Conservation (phyloP, 2,329 filamentous ascomycete species). For the Fusarium heterosporum region DNA sequence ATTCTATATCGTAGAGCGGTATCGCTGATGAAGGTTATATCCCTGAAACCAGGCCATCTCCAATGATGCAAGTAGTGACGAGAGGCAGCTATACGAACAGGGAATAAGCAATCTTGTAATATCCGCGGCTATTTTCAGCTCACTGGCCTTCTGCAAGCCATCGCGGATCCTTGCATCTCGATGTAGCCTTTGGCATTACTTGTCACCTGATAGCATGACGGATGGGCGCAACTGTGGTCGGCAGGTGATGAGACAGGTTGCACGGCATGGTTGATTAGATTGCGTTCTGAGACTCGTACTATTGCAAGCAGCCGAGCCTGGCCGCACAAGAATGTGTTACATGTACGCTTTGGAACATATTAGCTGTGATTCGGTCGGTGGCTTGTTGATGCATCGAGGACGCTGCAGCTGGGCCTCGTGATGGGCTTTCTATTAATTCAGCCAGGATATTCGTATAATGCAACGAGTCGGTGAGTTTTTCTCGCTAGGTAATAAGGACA, state of each 20-base stretch:
- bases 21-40: not conserved
- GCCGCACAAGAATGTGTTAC: too few species aligned
- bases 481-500: not conserved
- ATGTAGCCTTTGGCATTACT: conserved; percentile 25
- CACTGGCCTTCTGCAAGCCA: conserved; percentile 34
- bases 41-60: not conserved
- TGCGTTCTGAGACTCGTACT: conserved; percentile 24
- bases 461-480: conserved; percentile 29
- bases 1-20: not conserved
- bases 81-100: not conserved
- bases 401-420: conserved; percentile 24
- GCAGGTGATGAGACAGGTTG: conserved; percentile 18
- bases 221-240: conserved; percentile 6
- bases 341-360: not conserved
- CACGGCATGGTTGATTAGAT: conserved; percentile 11
- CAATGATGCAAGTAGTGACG: not conserved
- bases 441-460: not conserved
- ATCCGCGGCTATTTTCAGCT: conserved; percentile 28
- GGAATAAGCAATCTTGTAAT: not conserved
- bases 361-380: conserved; percentile 7
- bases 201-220: conserved; percentile 25
- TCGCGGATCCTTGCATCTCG: conserved; percentile 22
- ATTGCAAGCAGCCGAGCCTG: conserved; percentile 25
- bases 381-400: not conserved
- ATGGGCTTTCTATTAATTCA: not conserved